phyloP scores from a whole-genome alignment of 2,329 filamentous ascomycete species.

The Nigrograna mackinnonii region DNA sequence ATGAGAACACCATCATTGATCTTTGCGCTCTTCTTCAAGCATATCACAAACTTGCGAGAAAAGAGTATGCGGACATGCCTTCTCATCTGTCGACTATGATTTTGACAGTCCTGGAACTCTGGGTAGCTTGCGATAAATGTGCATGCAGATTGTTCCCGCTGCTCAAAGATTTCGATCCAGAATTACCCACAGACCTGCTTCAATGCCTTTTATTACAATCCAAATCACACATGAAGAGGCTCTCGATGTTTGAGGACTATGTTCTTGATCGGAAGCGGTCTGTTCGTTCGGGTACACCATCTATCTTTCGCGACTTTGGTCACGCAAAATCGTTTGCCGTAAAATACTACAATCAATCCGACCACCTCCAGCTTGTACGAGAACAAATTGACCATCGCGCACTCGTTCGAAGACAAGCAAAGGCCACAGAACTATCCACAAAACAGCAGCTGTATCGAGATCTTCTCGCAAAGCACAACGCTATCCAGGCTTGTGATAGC shows the following conservation, averaged over 20 bases:
- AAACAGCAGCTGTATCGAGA: conserved; percentile 13
- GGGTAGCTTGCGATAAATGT: not conserved
- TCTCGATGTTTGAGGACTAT: too few species aligned
- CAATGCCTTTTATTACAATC: not conserved
- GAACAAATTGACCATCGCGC: conserved; percentile 47
- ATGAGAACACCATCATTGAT: not conserved
- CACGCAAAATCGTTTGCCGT: conserved; percentile 49
- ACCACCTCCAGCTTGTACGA: conserved; percentile 41
- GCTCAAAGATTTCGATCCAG: not conserved
- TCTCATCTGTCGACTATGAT: not conserved
- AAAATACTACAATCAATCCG: conserved; percentile 52
- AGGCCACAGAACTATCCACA: conserved; percentile 22
- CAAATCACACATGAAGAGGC: too few species aligned
- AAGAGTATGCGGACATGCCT: not conserved
- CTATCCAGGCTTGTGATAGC: conserved; percentile 12
- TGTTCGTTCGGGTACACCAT: too few species aligned
- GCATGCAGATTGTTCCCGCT: not conserved
- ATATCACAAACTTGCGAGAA: not conserved
- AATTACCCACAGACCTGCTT: not conserved
- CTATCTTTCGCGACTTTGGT: conserved; percentile 45
- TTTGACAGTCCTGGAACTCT: not conserved
- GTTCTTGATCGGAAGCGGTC: too few species aligned
- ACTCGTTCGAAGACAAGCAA: conserved; percentile 9
- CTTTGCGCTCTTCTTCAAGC: not conserved
- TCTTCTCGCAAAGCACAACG: conserved; percentile 14